Evolutionary conservation across 164 flowering plant genomes (phyloP).

Genomic region (Berberis vulgaris): DNA sequence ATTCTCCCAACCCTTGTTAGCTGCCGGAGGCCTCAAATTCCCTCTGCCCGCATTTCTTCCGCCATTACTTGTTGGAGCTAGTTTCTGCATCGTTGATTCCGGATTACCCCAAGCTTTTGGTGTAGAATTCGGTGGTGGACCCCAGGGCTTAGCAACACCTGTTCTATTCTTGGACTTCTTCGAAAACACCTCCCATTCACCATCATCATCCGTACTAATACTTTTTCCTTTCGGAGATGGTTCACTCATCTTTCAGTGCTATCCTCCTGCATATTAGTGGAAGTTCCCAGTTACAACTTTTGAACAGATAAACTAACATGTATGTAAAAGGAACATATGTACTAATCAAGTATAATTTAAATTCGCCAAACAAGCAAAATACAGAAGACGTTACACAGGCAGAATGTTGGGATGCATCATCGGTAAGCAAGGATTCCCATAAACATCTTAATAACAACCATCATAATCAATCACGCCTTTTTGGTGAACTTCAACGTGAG

Average conservation of each 20-base stretch:
- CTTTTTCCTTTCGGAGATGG: slow-evolving; percentile 15
- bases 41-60: slow-evolving; percentile 41
- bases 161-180: slow-evolving; percentile 50
- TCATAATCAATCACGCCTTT: too few species aligned
- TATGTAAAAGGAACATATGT: too few species aligned
- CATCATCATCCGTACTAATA: slow-evolving; percentile 23
- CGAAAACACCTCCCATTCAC: slow-evolving; percentile 49
- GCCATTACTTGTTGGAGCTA: slow-evolving; percentile 14
- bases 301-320: too few species aligned
- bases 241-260: not conserved
- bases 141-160: slow-evolving; percentile 43
- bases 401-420: too few species aligned
- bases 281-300: too few species aligned
- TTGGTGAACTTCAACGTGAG: too few species aligned
- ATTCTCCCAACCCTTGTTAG: slow-evolving; percentile 17
- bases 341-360: too few species aligned
- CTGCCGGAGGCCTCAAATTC: slow-evolving; percentile 23
- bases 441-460: too few species aligned
- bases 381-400: too few species aligned
- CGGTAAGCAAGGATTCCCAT: too few species aligned
- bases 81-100: slow-evolving; percentile 25
- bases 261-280: too few species aligned
- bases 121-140: slow-evolving; percentile 19
- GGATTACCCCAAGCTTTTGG: slow-evolving; percentile 24
- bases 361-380: too few species aligned